Evolutionary conservation across 495 filamentous ascomycete species (phyloP).

Genomic region (Xylaria flabelliformis): DNA sequence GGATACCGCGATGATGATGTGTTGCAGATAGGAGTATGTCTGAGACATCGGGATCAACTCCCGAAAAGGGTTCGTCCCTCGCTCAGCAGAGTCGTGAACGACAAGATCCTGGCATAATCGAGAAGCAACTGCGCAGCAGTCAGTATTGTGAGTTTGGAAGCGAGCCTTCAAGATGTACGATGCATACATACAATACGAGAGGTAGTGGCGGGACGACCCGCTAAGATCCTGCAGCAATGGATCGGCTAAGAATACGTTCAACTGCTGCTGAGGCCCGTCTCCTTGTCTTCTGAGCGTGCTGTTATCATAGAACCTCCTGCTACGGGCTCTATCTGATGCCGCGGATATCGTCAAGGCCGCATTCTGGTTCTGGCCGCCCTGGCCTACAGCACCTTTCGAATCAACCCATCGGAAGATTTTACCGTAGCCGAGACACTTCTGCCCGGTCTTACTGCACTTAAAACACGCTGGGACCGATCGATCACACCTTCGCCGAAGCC

Average conservation of each 20-base stretch:
- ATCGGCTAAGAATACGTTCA: slow-evolving; percentile 15
- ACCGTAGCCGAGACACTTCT: slow-evolving; percentile 56
- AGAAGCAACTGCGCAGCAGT: slow-evolving; percentile 49
- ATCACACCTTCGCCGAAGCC: slow-evolving; percentile 61
- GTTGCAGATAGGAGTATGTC: slow-evolving; percentile 52
- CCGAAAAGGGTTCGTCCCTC: slow-evolving; percentile 57
- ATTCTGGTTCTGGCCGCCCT: neutral
- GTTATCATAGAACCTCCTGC: neutral
- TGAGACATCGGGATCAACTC: slow-evolving; percentile 54
- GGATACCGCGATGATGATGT: slow-evolving; percentile 60
- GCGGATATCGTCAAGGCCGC: neutral
- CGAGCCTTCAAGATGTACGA: neutral
- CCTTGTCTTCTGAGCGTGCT: neutral
- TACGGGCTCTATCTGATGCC: neutral
- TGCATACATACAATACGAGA: slow-evolving; percentile 30
- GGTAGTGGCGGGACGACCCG: slow-evolving; percentile 22
- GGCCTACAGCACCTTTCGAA: slow-evolving; percentile 15
- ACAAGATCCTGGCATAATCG: slow-evolving; percentile 60
- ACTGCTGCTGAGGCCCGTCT: slow-evolving; percentile 19
- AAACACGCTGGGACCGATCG: slow-evolving; percentile 55
- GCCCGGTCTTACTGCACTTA: slow-evolving; percentile 54
- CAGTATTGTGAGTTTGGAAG: slow-evolving; percentile 7
- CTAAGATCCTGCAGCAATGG: slow-evolving; percentile 29
- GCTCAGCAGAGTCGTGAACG: slow-evolving; percentile 55
- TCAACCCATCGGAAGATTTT: slow-evolving; percentile 50